Base-by-base conservation (phyloP, 306 rosid genomes). In the Trifolium subterraneum region DNA sequence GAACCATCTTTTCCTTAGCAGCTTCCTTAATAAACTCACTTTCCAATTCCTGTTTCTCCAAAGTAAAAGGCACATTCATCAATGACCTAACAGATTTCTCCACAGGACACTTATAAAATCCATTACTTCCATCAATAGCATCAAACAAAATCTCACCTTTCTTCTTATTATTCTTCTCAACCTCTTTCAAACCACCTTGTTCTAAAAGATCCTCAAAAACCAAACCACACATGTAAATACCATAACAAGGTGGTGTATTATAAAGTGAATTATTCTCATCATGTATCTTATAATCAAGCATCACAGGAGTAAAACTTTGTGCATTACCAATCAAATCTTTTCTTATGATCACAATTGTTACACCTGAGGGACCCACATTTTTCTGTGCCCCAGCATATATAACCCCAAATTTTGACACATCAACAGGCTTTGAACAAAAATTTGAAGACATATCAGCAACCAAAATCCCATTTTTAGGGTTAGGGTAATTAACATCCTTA, bases 331-430 rank as follows among this genome's bases (percentile, higher is more conserved):
- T 88, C 79, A 94, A 86, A 83, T 94, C 96, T 58, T 94, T 94
- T 78, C 88, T 82, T 33, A 94, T 51, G 7, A 94, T 94, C 70
- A 90, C 97, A 67, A 92, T 75, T 25, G 99, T 88, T n/a, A 94
- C 99, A 38, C 99, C 99, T 10, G 99, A 86, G 2, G 97, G 99
- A 1, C 97, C 97, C 64, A 94, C 97, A 38, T 94, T 94, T 81
- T 94, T 94, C 92, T 94, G 97, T 0, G 97, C 99, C 3, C 99
- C 99, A 0, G 97, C 99, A 55, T 94, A 92, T 58, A 94, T 92
- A 45, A 89, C 64, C 7, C 99, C 97, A 10, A 94, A 94, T 15
- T 75, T 92, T 0, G 97, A 90, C 36, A 92, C 90, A 68, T 94
- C 96, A 39, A 92, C 97, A 0, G 97, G 96, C 66, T 94, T 94